Evolutionary conservation across 805 yeast genomes (phyloP).

Genomic region (Naumovozyma baii): DNA sequence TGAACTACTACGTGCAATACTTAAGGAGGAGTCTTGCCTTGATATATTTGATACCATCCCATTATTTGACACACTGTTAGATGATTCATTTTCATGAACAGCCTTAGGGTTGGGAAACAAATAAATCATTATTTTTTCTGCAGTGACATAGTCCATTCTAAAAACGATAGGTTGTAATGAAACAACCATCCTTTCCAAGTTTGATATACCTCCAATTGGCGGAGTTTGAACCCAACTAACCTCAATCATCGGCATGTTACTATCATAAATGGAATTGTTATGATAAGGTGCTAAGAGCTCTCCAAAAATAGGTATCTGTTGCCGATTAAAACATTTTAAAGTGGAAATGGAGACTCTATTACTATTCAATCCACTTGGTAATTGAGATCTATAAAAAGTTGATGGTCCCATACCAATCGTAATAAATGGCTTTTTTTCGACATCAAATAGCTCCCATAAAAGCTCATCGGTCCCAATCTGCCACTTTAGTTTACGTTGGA

Average conservation of each 20-base stretch:
- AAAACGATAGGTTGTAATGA: constrained; percentile 45
- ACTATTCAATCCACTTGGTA: constrained; percentile 43
- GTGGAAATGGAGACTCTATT: constrained; percentile 38
- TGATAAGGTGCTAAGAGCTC: constrained; percentile 41
- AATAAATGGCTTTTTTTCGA: constrained; percentile 38
- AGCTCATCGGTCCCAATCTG: constrained; percentile 43
- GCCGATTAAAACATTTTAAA: constrained; percentile 46
- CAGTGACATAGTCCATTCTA: constrained; percentile 47
- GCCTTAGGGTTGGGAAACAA: constrained; percentile 34
- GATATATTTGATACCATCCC: background rate
- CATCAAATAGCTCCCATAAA: constrained; percentile 49
- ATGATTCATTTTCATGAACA: background rate
- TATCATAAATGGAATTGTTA: constrained; percentile 13
- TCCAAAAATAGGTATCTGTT: constrained; percentile 38
- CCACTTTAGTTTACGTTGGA: constrained; percentile 35
- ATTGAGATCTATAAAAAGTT: constrained; percentile 39
- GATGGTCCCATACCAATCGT: constrained; percentile 45
- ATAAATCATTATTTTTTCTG: constrained; percentile 39
- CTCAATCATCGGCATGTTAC: constrained; percentile 31
- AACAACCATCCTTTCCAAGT: constrained; percentile 42
- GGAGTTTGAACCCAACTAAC: constrained; percentile 46
- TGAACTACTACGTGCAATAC: constrained; percentile 3
- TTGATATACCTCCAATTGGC: constrained; percentile 57
- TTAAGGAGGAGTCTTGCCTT: constrained; percentile 3
- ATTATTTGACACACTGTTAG: background rate